Percentiles rank a stretch among this genome's conserved stretches.
These are phyloP conservation scores for Achlya hypogyna DNA, from an alignment of 352 stramenopile genomes.

Conservation along the genomic window DNA sequence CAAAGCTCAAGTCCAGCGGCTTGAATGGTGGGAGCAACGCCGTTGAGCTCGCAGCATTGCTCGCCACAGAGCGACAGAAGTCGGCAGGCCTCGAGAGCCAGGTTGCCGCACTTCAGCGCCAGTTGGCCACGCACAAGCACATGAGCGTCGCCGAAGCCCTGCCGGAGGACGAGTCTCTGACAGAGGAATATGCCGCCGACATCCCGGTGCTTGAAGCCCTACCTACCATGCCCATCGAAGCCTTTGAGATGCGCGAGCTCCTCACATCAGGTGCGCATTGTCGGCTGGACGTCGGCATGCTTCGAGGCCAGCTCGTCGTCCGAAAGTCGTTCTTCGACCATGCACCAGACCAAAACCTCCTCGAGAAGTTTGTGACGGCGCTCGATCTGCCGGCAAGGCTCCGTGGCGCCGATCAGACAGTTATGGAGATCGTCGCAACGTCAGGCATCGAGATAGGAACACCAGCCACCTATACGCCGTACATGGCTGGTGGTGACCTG, in stretches of 20 bases:
- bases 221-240: background rate
- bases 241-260: background rate
- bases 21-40: background rate
- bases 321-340: background rate
- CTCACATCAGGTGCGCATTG: background rate
- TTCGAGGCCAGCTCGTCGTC: background rate
- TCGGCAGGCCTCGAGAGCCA: too few species aligned
- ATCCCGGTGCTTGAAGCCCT: background rate
- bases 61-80: too few species aligned
- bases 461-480: background rate
- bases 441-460: background rate
- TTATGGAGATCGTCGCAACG: background rate
- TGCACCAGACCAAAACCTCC: background rate
- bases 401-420: background rate
- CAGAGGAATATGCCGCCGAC: too few species aligned
- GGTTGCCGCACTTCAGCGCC: too few species aligned
- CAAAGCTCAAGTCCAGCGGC: background rate
- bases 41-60: background rate
- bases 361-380: background rate
- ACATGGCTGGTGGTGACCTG: background rate
- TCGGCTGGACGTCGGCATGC: background rate
- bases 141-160: too few species aligned
- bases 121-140: too few species aligned
- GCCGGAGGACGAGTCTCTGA: too few species aligned
- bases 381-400: background rate